Conservation (phyloP, 129 eudicot species). For the Flaveria linearis region DNA sequence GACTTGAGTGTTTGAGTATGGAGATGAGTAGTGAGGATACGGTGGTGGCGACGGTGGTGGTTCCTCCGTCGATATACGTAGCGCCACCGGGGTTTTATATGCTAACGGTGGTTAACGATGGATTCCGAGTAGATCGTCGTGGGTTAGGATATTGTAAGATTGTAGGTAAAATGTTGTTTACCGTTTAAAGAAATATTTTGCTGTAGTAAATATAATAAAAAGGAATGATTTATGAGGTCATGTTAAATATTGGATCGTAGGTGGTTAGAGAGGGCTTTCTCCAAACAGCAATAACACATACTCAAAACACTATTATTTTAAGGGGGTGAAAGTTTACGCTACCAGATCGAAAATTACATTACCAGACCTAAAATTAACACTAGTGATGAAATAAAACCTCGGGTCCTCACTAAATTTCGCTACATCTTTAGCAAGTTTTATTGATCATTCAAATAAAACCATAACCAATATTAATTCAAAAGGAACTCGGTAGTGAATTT, state of each 20-base stretch:
- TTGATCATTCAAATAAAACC: no score
- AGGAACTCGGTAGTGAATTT: no score
- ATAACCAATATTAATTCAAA: no score
- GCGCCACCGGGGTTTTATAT: slow-evolving; percentile 70
- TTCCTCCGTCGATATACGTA: slow-evolving; percentile 49
- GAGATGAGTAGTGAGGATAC: slow-evolving; percentile 16
- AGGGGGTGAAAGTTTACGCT: no score
- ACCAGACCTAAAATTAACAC: no score
- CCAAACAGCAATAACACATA: no score
- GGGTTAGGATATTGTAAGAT: slow-evolving; percentile 52
- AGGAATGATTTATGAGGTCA: background rate
- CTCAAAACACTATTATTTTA: no score
- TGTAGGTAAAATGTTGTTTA: slow-evolving; percentile 27
- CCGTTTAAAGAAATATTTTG: background rate
- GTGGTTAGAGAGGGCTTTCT: no score
- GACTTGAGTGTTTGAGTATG: slow-evolving; percentile 40
- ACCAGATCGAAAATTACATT: no score
- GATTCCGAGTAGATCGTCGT: slow-evolving; percentile 55
- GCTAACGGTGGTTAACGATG: slow-evolving; percentile 56
- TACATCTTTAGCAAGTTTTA: no score
- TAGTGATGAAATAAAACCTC: no score
- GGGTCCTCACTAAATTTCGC: no score
- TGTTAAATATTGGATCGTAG: background rate
- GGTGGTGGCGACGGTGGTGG: slow-evolving; percentile 45
- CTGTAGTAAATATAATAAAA: slow-evolving; percentile 19